These are phyloP conservation scores for Lepraria neglecta DNA, from an alignment of 495 filamentous ascomycete genomes.

Conservation along the genomic window DNA sequence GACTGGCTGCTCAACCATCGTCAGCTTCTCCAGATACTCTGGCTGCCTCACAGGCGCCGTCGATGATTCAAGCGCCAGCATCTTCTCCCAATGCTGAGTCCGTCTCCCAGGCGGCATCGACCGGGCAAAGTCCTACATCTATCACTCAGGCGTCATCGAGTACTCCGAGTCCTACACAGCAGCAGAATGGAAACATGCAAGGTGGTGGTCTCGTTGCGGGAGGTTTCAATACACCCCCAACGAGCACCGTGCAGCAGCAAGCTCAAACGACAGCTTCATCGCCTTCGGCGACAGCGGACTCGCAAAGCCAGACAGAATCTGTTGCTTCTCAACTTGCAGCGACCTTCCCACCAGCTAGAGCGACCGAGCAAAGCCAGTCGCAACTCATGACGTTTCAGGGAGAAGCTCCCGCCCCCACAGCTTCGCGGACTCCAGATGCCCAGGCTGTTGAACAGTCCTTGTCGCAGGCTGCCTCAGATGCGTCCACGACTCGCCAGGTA, in stretches of 20 bases:
- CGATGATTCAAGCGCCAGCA: not conserved
- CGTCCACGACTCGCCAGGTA: not conserved
- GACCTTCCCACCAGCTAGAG: not conserved
- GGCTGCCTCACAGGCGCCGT: slow-evolving; percentile 9
- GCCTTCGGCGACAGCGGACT: not conserved
- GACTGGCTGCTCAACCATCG: not conserved
- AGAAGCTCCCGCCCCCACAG: not conserved
- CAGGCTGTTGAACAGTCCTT: not conserved
- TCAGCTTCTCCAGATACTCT: not conserved
- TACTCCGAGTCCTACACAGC: not conserved
- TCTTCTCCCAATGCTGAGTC: not conserved
- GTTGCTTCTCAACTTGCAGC: not conserved
- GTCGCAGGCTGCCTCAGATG: not conserved
- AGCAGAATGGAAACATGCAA: not conserved
- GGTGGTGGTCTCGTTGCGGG: slow-evolving; percentile 4
- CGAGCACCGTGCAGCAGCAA: not conserved
- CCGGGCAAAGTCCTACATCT: not conserved
- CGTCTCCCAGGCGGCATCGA: slow-evolving; percentile 2
- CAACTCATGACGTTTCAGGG: not conserved
- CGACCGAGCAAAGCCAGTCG: not conserved
- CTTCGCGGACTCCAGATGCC: not conserved
- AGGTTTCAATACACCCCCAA: slow-evolving; percentile 4
- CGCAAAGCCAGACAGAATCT: not conserved
- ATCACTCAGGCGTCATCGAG: slow-evolving; percentile 5
- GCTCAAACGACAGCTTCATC: not conserved